Percentiles rank a stretch among this genome's conserved stretches.
Conservation (phyloP, 164 flowering plant genomes). For the Liriodendron chinense region DNA sequence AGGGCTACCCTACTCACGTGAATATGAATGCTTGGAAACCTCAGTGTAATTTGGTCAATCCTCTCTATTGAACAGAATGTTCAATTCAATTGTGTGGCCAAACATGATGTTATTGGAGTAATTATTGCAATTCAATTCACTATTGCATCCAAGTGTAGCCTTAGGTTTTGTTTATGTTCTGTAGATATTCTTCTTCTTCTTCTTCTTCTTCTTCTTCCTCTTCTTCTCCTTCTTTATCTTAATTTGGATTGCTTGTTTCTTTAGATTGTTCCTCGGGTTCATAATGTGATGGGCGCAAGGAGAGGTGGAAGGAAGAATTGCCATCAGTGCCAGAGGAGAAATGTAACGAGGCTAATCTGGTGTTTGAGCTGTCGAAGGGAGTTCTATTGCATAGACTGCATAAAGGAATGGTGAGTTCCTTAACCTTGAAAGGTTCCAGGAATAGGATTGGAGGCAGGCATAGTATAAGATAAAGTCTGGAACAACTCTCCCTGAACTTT, state of each 20-base stretch:
- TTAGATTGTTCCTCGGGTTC: constrained; percentile 8
- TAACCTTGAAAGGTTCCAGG: background rate
- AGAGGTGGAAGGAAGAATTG: background rate
- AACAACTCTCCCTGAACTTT: background rate
- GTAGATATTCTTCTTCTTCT: background rate
- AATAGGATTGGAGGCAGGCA: background rate
- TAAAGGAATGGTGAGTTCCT: background rate
- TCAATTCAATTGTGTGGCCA: no score
- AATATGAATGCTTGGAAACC: no score
- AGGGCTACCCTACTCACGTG: no score
- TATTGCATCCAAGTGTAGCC: no score
- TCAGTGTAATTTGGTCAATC: no score
- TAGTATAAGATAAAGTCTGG: background rate
- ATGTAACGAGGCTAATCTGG: background rate
- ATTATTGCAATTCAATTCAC: no score
- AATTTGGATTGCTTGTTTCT: background rate
- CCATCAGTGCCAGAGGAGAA: constrained; percentile 5
- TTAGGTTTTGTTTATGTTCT: background rate
- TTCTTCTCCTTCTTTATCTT: background rate
- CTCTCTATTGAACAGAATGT: no score
- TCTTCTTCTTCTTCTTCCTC: background rate
- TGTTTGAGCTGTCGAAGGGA: constrained; percentile 9
- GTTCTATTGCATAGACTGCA: constrained; percentile 4
- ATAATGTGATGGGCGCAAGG: background rate
- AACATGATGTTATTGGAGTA: no score